Evolutionary conservation across 140 eudicot genomes (phyloP), one percentile per base, ranked within the genome.

Genomic region (Erigeron philadelphicus): DNA sequence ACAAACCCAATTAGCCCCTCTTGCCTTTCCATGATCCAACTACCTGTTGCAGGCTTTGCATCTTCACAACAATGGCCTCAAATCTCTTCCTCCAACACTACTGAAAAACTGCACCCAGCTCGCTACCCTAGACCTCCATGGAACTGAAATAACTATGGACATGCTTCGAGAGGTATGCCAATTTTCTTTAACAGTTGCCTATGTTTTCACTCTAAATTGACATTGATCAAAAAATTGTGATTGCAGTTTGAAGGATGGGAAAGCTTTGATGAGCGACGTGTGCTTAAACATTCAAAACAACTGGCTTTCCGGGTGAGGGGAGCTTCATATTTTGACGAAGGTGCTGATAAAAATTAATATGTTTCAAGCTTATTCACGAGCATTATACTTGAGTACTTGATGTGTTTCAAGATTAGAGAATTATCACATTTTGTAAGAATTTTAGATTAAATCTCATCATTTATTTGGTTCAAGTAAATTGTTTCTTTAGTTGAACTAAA

Each of bases 211-310:
- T 31, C 38, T 31, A 42, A 7, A 42, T 40, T 8, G 17, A 44
- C 55, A 49, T 57, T 21, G 56, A 15, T 6, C 19, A 43, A 8
- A 68, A 68, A 47, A 6, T 48, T 71, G 8, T 23, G 60, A 59
- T 68, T 48, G 35, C 83, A 91, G 97, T 80, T 83, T 78, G 96
- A 92, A 72, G 98, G 98, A 47, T 92, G 98, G 98, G 95, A 79
- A 62, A 85, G 83, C 71, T 92, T 92, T 66, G 93, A 92, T 16
- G 81, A 84, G 81, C 85, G 98, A 13, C 87, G 96, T n/a, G 69
- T 88, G 40, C 64, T 75, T 55, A 92, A 88, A 73, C 91, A 88
- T 83, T 90, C 88, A 47, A 92, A 88, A 80, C 96, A 92, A 80
- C 75, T 92, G 67, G 96, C 89, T 16, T 92, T 87, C 72, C 81